Percentiles rank a stretch among this genome's conserved stretches.
phyloP scores from a whole-genome alignment of 2,329 filamentous ascomycete species.

The Exutisphaerella laricina region DNA sequence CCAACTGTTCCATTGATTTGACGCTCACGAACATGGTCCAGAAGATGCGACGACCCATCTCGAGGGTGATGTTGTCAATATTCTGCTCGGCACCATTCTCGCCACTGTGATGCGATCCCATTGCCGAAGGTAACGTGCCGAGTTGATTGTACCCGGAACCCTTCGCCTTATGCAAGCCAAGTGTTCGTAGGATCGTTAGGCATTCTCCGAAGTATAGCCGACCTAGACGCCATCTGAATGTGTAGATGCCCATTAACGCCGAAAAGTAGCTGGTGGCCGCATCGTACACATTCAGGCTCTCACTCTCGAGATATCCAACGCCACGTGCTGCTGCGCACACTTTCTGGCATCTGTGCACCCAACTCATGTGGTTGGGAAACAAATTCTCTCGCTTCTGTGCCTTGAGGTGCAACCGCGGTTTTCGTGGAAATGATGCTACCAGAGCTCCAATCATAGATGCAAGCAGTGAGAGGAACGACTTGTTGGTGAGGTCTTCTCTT shows the following conservation, averaged over 20 bases:
- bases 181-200: conserved; percentile 61
- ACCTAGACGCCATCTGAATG: conserved; percentile 60
- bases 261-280: conserved; percentile 73
- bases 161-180: conserved; percentile 58
- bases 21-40: conserved; percentile 76
- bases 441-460: conserved; percentile 68
- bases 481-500: conserved; percentile 60
- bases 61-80: conserved; percentile 44
- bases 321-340: conserved; percentile 65
- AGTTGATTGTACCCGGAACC: conserved; percentile 37
- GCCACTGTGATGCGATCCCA: conserved; percentile 34
- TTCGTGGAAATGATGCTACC: conserved; percentile 71
- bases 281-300: conserved; percentile 54
- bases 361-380: conserved; percentile 62
- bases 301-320: conserved; percentile 49
- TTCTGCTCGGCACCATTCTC: conserved; percentile 35
- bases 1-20: conserved; percentile 68
- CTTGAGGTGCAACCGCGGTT: conserved; percentile 64
- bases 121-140: conserved; percentile 33
- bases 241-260: conserved; percentile 61
- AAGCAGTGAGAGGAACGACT: conserved; percentile 63
- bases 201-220: conserved; percentile 69
- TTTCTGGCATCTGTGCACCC: conserved; percentile 65
- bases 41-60: conserved; percentile 61
- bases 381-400: conserved; percentile 57